phyloP scores from a whole-genome alignment of 2,329 filamentous ascomycete species.

The Aspergillaceae sp. region DNA sequence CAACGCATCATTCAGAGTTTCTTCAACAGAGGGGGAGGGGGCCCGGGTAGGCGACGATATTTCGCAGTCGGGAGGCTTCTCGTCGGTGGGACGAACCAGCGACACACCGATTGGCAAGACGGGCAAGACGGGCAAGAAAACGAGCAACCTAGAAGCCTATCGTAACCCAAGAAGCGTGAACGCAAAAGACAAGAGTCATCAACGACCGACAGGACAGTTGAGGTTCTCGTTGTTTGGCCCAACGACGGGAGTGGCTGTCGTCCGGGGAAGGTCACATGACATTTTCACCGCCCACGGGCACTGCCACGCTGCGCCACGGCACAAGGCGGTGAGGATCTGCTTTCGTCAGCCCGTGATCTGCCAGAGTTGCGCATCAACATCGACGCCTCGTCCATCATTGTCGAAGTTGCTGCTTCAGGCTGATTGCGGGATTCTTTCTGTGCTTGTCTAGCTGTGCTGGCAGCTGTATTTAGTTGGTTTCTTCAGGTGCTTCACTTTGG shows the following conservation, averaged over 20 bases:
- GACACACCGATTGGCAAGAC: neutral
- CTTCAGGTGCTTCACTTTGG: neutral
- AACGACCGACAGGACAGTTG: too few relatives aligned
- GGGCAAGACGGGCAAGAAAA: neutral
- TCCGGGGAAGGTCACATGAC: neutral
- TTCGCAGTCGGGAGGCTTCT: neutral
- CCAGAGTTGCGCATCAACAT: slow-evolving; percentile 1
- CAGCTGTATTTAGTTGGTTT: neutral
- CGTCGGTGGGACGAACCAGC: neutral
- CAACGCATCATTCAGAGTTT: slow-evolving; percentile 19
- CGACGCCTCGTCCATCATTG: neutral
- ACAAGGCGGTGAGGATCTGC: neutral
- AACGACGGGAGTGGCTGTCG: neutral
- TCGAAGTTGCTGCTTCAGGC: neutral
- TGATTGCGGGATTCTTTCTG: neutral
- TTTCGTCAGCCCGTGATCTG: neutral
- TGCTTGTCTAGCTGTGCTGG: too few relatives aligned
- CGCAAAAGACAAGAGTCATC: too few relatives aligned
- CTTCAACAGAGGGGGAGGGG: neutral
- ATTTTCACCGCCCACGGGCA: neutral
- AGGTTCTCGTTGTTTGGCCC: too few relatives aligned
- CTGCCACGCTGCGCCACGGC: neutral
- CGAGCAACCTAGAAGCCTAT: neutral
- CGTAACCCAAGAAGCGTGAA: neutral
- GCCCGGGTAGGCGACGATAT: neutral